phyloP scores from a whole-genome alignment of 768 basidiomycete genomes.

The Jaapia argillacea region DNA sequence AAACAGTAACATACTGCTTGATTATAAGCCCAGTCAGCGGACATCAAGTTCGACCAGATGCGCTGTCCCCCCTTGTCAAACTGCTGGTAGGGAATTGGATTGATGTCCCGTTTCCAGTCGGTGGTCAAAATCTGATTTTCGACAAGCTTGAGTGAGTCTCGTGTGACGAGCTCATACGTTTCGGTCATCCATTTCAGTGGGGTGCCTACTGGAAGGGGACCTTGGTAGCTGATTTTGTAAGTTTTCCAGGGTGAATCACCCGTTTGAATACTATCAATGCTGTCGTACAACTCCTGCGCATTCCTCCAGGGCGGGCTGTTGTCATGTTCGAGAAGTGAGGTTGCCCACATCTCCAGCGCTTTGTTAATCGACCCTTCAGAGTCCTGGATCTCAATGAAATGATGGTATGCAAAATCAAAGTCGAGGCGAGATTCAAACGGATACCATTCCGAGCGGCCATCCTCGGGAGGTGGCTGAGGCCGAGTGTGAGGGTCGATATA shows the following conservation, averaged over 20 bases:
- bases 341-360: neutral
- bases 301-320: neutral
- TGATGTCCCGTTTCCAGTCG: neutral
- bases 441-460: too few species aligned
- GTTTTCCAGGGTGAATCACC: neutral
- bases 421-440: too few species aligned
- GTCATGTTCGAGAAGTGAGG: neutral
- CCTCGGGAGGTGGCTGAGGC: too few species aligned
- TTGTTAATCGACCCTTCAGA: neutral
- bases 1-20: neutral
- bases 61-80: neutral
- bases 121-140: too few species aligned
- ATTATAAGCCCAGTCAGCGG: neutral
- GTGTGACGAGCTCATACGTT: neutral
- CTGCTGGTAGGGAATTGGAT: neutral
- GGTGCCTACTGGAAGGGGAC: neutral
- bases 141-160: too few species aligned
- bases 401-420: too few species aligned
- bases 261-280: neutral
- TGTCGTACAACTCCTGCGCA: neutral
- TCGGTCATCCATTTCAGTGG: constrained; percentile 1
- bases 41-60: neutral
- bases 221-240: neutral
- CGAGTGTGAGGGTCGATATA: too few species aligned
- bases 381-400: too few species aligned